Conservation (phyloP, 768 basidiomycete genomes). For the Phylloporus sp. region DNA sequence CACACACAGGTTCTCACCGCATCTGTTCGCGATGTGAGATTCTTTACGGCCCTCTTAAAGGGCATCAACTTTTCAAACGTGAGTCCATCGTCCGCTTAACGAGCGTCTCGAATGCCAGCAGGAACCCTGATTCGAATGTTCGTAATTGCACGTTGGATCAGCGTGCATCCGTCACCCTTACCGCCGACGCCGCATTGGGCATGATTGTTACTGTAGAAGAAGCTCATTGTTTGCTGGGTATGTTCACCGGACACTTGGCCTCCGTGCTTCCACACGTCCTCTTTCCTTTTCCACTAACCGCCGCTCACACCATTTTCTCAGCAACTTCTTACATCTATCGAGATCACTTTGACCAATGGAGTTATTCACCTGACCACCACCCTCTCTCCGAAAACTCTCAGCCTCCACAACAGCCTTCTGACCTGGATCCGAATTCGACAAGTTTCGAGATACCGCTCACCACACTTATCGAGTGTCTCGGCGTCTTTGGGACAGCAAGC, state of each 20-base stretch:
- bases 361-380: constrained; percentile 48
- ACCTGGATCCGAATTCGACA: constrained; percentile 20
- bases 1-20: constrained; percentile 52
- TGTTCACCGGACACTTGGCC: constrained; percentile 15
- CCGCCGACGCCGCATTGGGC: constrained; percentile 61
- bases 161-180: constrained; percentile 74
- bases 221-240: constrained; percentile 74
- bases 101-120: not conserved
- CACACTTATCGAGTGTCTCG: constrained; percentile 83
- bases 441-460: constrained; percentile 82
- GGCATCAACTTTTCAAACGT: constrained; percentile 82
- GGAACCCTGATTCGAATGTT: constrained; percentile 6
- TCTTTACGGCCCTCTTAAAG: constrained; percentile 71
- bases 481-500: constrained; percentile 83
- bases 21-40: constrained; percentile 76
- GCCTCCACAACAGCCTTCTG: constrained; percentile 9
- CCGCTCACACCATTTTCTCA: constrained; percentile 28
- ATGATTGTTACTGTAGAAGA: constrained; percentile 83
- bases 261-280: constrained; percentile 1
- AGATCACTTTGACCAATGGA: constrained; percentile 76
- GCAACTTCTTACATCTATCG: constrained; percentile 80
- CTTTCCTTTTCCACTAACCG: not conserved
- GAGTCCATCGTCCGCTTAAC: constrained; percentile 25
- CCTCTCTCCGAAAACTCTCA: constrained; percentile 24
- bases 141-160: constrained; percentile 26